Percentiles rank a stretch among this genome's conserved stretches.
phyloP scores from a whole-genome alignment of 441 rosid genomes.

The Syzygium malaccense region DNA sequence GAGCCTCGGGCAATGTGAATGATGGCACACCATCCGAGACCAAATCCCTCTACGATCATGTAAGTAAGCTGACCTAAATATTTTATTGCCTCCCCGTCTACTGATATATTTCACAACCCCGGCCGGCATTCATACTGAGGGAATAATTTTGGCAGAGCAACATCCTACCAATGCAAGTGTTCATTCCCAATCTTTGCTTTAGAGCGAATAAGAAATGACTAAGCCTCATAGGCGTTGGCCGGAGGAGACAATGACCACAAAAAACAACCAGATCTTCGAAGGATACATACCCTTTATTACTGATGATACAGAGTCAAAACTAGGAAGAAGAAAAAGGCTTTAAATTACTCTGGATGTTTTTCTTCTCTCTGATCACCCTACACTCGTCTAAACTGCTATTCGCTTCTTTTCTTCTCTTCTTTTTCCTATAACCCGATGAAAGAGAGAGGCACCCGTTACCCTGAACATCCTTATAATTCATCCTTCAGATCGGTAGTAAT shows the following conservation, averaged over 20 bases:
- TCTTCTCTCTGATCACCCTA: neutral
- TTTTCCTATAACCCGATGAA: slow-evolving; percentile 7
- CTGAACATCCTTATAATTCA: slow-evolving; percentile 48
- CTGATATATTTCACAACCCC: neutral
- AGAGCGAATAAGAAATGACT: neutral
- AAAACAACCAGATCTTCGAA: neutral
- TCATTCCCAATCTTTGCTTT: neutral
- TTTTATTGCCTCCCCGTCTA: neutral
- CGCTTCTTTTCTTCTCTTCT: neutral
- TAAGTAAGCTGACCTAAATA: neutral
- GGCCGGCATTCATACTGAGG: neutral
- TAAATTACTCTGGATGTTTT: neutral
- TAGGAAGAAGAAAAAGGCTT: neutral
- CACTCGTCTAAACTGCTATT: neutral
- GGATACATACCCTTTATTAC: neutral
- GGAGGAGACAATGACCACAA: neutral
- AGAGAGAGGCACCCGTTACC: neutral
- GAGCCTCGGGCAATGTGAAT: neutral
- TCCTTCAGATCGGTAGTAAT: slow-evolving; percentile 43
- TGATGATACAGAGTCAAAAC: slow-evolving; percentile 6
- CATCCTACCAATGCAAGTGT: neutral
- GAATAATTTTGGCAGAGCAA: neutral
- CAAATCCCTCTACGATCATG: neutral
- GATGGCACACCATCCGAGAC: neutral
- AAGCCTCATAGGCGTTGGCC: neutral